Conservation (phyloP, 202 grass and related monocot species). For the Setaria viridis region DNA sequence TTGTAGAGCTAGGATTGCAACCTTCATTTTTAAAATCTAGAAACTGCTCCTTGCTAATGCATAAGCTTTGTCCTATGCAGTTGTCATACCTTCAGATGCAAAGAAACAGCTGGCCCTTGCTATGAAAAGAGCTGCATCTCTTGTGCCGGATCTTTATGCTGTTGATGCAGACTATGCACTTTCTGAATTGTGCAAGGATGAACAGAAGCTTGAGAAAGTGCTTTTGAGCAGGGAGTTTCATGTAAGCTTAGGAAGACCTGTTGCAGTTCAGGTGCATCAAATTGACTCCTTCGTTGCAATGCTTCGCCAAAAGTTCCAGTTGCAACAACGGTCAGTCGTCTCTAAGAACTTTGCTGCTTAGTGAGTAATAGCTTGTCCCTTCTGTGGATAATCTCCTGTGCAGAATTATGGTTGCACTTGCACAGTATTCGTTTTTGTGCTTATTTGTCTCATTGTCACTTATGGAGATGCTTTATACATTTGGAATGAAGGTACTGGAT, state of each 20-base stretch:
- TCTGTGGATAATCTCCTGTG: background rate
- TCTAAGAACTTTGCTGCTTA: conserved; percentile 18
- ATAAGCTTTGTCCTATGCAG: conserved; percentile 51
- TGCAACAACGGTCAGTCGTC: conserved; percentile 67
- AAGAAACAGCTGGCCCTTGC: conserved; percentile 56
- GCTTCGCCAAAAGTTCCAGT: conserved; percentile 79
- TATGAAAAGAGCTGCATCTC: conserved; percentile 67
- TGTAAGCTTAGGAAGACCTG: conserved; percentile 96
- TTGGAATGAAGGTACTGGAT: conserved; percentile 70
- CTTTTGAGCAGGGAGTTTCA: conserved; percentile 88
- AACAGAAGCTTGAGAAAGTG: conserved; percentile 70
- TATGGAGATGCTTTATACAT: conserved; percentile 31
- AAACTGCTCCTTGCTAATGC: conserved; percentile 7
- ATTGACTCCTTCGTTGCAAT: conserved; percentile 86
- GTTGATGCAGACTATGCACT: conserved; percentile 75
- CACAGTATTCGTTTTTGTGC: conserved; percentile 24
- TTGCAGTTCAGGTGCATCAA: conserved; percentile 86
- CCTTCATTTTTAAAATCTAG: background rate
- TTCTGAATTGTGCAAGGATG: conserved; percentile 79
- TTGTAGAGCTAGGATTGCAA: background rate
- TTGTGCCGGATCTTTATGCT: conserved; percentile 65
- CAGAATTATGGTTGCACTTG: conserved; percentile 9
- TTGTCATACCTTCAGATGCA: conserved; percentile 66
- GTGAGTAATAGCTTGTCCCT: background rate
- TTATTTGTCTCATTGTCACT: conserved; percentile 29